phyloP scores from a whole-genome alignment of 257 asterid genomes.

The Nicotiana otophora region DNA sequence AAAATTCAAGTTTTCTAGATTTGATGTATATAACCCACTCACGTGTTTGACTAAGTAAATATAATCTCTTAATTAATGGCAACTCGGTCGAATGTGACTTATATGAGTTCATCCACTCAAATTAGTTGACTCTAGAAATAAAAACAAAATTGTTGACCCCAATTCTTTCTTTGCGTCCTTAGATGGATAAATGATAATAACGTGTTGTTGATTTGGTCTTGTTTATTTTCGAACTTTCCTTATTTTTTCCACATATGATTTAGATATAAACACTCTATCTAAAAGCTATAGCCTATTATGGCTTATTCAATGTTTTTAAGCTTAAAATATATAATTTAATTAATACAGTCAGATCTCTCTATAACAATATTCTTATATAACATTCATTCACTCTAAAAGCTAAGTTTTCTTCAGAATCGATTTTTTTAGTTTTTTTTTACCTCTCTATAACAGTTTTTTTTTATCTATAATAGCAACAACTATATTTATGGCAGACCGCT shows the following conservation, averaged over 20 bases:
- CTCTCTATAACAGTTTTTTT: no score
- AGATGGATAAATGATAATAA: not conserved
- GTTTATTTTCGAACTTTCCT: not conserved
- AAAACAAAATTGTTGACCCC: not conserved
- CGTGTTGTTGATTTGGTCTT: slow-evolving; percentile 7
- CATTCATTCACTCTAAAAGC: no score
- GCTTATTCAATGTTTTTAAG: not conserved
- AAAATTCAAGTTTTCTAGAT: no score
- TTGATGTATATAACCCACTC: no score
- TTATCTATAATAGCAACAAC: no score
- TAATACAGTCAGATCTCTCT: no score
- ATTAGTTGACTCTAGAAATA: not conserved
- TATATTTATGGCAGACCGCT: no score
- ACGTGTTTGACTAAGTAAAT: no score
- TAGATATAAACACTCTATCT: not conserved
- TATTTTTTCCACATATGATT: not conserved
- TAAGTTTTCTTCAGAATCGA: no score
- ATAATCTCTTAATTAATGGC: not conserved
- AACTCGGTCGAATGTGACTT: not conserved
- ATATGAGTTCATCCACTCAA: not conserved
- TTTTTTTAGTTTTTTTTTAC: no score
- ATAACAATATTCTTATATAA: no score
- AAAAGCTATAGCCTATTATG: not conserved
- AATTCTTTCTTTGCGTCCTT: not conserved
- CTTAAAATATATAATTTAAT: not conserved